A percentile compares a stretch with the other conserved stretches of the same genome.
Conservation (phyloP, 495 filamentous ascomycete genomes). For the Neurospora hispaniola region DNA sequence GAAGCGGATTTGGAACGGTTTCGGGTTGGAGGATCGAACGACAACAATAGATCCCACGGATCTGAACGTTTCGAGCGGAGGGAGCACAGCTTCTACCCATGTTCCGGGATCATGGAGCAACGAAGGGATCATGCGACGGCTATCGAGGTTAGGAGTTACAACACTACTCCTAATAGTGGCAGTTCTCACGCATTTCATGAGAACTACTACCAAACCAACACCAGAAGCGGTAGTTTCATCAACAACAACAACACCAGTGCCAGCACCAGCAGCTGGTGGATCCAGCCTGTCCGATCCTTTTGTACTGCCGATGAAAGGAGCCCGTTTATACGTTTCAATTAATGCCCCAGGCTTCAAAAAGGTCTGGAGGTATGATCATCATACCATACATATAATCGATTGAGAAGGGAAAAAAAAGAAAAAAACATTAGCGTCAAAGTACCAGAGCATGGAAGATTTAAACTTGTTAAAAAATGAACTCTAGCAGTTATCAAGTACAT, state of each 20-base stretch:
- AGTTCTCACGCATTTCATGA: not conserved
- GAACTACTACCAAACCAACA: not conserved
- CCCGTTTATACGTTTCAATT: not conserved
- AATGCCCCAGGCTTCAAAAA: not conserved
- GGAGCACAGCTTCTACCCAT: slow-evolving; percentile 11
- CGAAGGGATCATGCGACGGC: not conserved
- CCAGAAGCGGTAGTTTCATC: not conserved
- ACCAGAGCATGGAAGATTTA: not conserved
- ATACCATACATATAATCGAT: not conserved
- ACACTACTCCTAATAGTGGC: not conserved
- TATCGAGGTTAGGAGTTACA: not conserved
- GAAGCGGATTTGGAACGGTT: slow-evolving; percentile 43
- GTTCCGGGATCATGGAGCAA: slow-evolving; percentile 16
- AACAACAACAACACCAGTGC: not conserved
- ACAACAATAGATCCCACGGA: not conserved
- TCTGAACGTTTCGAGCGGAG: not conserved
- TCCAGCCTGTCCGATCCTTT: not conserved
- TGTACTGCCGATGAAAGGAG: not conserved
- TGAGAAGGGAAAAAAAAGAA: not conserved
- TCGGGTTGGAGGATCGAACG: slow-evolving; percentile 9
- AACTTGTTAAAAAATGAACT: not conserved
- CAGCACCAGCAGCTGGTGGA: not conserved
- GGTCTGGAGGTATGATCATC: not conserved
- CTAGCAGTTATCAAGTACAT: not conserved
- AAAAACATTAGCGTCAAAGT: not conserved